A percentile compares a stretch with the other conserved stretches of the same genome.
phyloP scores from a whole-genome alignment of 352 stramenopile species.

The Thalassiosira sp. region DNA sequence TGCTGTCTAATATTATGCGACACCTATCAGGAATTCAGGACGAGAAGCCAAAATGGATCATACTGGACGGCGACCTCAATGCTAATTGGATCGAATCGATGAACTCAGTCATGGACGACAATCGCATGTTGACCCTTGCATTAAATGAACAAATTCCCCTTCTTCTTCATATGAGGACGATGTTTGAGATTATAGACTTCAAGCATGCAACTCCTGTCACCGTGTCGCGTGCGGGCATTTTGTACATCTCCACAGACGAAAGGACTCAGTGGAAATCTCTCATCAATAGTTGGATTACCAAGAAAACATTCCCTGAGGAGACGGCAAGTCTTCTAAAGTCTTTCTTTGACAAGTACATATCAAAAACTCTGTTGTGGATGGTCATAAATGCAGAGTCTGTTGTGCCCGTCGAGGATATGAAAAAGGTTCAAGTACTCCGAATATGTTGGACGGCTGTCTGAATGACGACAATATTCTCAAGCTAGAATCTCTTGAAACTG shows the following conservation, averaged over 20 bases:
- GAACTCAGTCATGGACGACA: constrained; percentile 83
- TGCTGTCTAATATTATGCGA: constrained; percentile 94
- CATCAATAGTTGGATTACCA: constrained; percentile 92
- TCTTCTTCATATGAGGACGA: constrained; percentile 91
- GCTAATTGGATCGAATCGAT: constrained; percentile 93
- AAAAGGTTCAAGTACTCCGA: constrained; percentile 94
- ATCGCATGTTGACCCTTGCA: constrained; percentile 91
- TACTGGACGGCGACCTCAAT: constrained; percentile 93
- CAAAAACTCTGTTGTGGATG: constrained; percentile 90
- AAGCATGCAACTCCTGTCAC: constrained; percentile 94
- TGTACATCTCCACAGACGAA: constrained; percentile 91
- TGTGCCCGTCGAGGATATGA: constrained; percentile 89
- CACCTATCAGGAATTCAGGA: constrained; percentile 92
- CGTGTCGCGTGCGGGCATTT: constrained; percentile 92
- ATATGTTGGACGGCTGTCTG: constrained; percentile 90
- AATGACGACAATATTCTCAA: constrained; percentile 78
- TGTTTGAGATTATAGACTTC: constrained; percentile 95
- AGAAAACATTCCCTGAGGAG: constrained; percentile 87
- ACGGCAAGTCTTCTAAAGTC: constrained; percentile 84
- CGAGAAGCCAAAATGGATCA: constrained; percentile 79
- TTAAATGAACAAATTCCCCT: constrained; percentile 95
- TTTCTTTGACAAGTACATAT: constrained; percentile 95
- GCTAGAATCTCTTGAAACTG: constrained; percentile 91
- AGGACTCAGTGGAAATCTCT: constrained; percentile 93
- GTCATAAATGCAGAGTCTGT: constrained; percentile 93